Evolutionary conservation across 1,284 basidiomycete genomes (phyloP).

Genomic region (Boletus sp.): DNA sequence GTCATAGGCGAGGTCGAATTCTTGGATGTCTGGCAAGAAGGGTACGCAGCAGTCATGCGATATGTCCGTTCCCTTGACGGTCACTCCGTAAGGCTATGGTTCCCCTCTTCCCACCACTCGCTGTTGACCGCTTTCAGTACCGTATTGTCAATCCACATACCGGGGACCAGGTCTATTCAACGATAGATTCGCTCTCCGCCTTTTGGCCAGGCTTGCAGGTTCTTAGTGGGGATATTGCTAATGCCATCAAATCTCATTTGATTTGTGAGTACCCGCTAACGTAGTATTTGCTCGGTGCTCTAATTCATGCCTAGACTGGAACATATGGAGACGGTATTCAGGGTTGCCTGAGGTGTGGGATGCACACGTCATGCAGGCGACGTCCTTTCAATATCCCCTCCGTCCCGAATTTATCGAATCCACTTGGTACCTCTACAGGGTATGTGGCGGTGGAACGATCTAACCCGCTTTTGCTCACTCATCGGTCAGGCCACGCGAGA

Average conservation of each 20-base stretch:
- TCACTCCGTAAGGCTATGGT: constrained; percentile 63
- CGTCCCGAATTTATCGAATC: constrained; percentile 92
- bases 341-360: constrained; percentile 91
- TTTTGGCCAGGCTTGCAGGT: constrained; percentile 91
- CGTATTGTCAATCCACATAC: constrained; percentile 75
- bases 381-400: constrained; percentile 79
- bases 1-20: constrained; percentile 77
- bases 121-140: constrained; percentile 47
- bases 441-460: constrained; percentile 36
- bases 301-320: constrained; percentile 61
- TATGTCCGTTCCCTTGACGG: constrained; percentile 79
- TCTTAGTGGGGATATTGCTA: constrained; percentile 84
- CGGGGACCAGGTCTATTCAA: constrained; percentile 65
- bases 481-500: constrained; percentile 81
- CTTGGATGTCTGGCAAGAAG: constrained; percentile 88
- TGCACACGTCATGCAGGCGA: constrained; percentile 67
- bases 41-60: constrained; percentile 85
- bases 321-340: constrained; percentile 80
- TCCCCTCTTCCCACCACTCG: neutral
- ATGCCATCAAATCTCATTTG: constrained; percentile 82
- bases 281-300: neutral
- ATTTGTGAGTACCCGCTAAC: constrained; percentile 52
- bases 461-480: constrained; percentile 2
- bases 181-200: constrained; percentile 80
- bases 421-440: constrained; percentile 90